Conservation (phyloP, 225 moss, liverwort and hornwort species). For the Bryoerythrophyllum caledonicum region DNA sequence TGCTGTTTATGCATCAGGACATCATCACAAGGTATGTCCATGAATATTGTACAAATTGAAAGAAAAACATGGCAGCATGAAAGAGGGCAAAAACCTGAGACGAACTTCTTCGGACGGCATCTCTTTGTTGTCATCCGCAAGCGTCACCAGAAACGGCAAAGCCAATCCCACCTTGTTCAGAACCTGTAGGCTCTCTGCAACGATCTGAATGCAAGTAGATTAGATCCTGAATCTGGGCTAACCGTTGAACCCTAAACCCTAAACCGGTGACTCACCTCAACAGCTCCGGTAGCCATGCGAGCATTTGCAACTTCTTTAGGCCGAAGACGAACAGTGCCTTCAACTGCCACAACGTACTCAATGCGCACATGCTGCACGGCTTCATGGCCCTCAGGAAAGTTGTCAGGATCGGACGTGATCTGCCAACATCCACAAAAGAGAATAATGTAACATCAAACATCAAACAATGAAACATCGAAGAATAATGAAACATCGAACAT, state of each 20-base stretch:
- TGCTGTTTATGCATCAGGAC: too few relatives aligned
- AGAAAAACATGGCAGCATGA: constrained; percentile 1
- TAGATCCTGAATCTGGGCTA: background rate
- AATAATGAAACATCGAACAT: too few relatives aligned
- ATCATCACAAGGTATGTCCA: too few relatives aligned
- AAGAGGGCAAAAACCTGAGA: constrained; percentile 63
- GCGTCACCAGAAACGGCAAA: constrained; percentile 92
- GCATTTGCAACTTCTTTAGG: constrained; percentile 84
- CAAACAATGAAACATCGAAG: background rate
- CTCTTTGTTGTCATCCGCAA: constrained; percentile 80
- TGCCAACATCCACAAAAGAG: constrained; percentile 26
- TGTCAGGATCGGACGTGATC: constrained; percentile 80
- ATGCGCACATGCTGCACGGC: constrained; percentile 80
- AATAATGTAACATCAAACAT: background rate
- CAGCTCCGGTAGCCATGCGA: constrained; percentile 86
- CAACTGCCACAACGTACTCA: constrained; percentile 91
- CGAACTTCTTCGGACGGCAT: constrained; percentile 92
- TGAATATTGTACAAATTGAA: too few relatives aligned
- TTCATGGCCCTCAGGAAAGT: constrained; percentile 70
- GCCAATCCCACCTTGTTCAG: constrained; percentile 90
- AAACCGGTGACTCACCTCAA: constrained; percentile 58
- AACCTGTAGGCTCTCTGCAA: constrained; percentile 78
- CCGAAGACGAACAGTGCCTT: constrained; percentile 77
- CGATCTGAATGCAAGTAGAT: constrained; percentile 53
- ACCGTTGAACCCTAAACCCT: background rate